Conservation (phyloP, 2,329 filamentous ascomycete genomes). For the Hypomyces perniciosus region DNA sequence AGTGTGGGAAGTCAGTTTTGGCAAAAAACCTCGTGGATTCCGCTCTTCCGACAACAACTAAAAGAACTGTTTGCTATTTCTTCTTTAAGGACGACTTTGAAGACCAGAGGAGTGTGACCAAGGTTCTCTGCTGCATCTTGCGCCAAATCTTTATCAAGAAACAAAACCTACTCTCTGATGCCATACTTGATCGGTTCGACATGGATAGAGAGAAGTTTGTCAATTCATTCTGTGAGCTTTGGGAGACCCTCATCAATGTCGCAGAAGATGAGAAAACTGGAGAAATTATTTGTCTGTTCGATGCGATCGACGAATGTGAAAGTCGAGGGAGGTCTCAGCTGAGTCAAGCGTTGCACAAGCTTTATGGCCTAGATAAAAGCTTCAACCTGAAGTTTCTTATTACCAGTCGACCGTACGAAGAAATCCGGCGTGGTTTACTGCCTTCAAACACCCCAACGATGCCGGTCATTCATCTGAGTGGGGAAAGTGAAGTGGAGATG, state of each 20-base stretch:
- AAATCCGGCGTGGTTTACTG: slow-evolving; percentile 20
- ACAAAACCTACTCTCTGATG: too few species aligned
- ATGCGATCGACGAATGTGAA: slow-evolving; percentile 37
- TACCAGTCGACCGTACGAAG: slow-evolving; percentile 25
- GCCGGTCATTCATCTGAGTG: slow-evolving; percentile 17
- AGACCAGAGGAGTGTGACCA: slow-evolving; percentile 25
- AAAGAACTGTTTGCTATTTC: slow-evolving; percentile 32
- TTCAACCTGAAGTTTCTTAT: slow-evolving; percentile 31
- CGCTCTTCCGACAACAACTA: slow-evolving; percentile 14
- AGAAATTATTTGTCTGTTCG: slow-evolving; percentile 31
- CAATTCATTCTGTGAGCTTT: slow-evolving; percentile 24
- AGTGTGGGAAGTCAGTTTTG: slow-evolving; percentile 40
- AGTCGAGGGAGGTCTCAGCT: slow-evolving; percentile 17
- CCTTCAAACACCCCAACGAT: neutral
- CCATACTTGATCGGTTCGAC: too few species aligned
- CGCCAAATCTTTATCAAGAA: slow-evolving; percentile 9
- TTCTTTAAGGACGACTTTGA: slow-evolving; percentile 40
- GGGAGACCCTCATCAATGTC: slow-evolving; percentile 23
- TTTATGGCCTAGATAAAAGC: slow-evolving; percentile 18
- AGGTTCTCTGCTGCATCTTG: slow-evolving; percentile 25
- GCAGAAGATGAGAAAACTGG: slow-evolving; percentile 11
- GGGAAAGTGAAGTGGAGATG: slow-evolving; percentile 15
- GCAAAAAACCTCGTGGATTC: slow-evolving; percentile 30
- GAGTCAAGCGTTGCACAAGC: slow-evolving; percentile 18
- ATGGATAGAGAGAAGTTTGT: too few species aligned